A percentile compares a stretch with the other conserved stretches of the same genome.
Conservation (phyloP, 2,329 filamentous ascomycete genomes). For the Chrysoporthe austroafricana region DNA sequence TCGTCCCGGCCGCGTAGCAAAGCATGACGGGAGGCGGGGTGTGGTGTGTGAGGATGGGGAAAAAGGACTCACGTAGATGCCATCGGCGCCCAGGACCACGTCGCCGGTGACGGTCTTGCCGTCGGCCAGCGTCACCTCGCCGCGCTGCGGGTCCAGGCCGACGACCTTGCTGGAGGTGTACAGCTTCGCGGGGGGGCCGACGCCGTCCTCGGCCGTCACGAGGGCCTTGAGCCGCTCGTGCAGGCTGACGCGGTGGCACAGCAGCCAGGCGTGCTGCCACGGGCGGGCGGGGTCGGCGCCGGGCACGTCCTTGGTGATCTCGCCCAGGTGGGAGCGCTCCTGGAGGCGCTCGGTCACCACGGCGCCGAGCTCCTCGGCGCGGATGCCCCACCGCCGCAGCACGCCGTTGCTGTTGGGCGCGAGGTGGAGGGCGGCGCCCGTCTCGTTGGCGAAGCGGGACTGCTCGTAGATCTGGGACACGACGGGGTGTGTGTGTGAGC, state of each 20-base stretch:
- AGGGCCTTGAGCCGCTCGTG: constrained; percentile 54
- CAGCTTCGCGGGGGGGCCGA: constrained; percentile 40
- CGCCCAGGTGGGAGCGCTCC: constrained; percentile 31
- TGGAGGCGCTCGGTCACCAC: constrained; percentile 34
- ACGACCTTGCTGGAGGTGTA: constrained; percentile 47
- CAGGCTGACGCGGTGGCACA: constrained; percentile 57
- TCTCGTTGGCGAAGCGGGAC: constrained; percentile 58
- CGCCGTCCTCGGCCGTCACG: constrained; percentile 44
- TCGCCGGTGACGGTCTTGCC: constrained; percentile 49
- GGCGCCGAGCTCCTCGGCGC: constrained; percentile 44
- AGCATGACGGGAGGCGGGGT: too few relatives aligned
- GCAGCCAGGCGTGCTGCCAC: constrained; percentile 57
- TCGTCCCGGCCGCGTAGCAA: too few relatives aligned
- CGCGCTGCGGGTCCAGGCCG: constrained; percentile 45
- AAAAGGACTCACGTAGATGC: constrained; percentile 43
- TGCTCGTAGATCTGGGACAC: constrained; percentile 55
- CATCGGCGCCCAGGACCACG: constrained; percentile 58
- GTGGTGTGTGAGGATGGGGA: not conserved
- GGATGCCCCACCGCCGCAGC: constrained; percentile 47
- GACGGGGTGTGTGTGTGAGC: not conserved
- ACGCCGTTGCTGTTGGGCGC: constrained; percentile 65
- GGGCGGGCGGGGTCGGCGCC: constrained; percentile 43
- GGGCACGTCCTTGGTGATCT: constrained; percentile 37
- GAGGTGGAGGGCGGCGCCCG: constrained; percentile 65
- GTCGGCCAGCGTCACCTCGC: constrained; percentile 47